Base-by-base conservation (phyloP, 2,329 filamentous ascomycete genomes). In the Lecanicillium sp. region DNA sequence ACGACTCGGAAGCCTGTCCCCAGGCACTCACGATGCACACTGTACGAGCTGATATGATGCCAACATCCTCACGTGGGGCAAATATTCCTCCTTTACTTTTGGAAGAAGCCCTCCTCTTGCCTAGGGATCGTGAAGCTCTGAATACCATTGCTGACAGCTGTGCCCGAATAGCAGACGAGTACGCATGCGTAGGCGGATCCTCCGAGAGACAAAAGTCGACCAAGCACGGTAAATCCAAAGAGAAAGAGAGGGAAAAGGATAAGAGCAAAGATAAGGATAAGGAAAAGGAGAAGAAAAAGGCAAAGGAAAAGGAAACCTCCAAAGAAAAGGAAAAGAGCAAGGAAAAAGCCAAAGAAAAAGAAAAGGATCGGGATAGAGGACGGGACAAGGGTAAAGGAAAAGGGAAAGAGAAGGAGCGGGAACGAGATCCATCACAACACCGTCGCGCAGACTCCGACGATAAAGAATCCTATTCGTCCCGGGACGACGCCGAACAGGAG, bases 1-100 rank as follows among this genome's bases (percentile, higher is more conserved):
- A 19, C 38, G 43, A 31, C 40, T 57, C 14, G 41, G 44, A 13
- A 37, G 34, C 11, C 42, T 54, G 19, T 45, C 45, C 14, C 38
- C 48, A 4, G 35, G 37, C 14, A 36, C 40, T 20, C 46, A 48
- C 27, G 46, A 50, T 19, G 35, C 40, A 9, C 45, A 48, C 30
- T 40, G 52, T 54, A 53, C 22, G 52, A 35, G n/a, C n/a, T n/a
- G n/a, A n/a, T n/a, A n/a, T n/a, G n/a, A n/a, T n/a, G n/a, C n/a
- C n/a, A n/a, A n/a, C n/a, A n/a, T n/a, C n/a, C n/a, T n/a, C n/a
- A n/a, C n/a, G n/a, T n/a, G n/a, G n/a, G n/a, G n/a, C n/a, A n/a
- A n/a, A n/a, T n/a, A n/a, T n/a, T n/a, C n/a, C n/a, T n/a, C n/a
- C n/a, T n/a, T n/a, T n/a, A n/a, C n/a, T n/a, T n/a, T n/a, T n/a